Percentiles rank a stretch among this genome's conserved stretches.
These are phyloP conservation scores for Leptomonas pyrrhocoris DNA, from an alignment of 208 protist species.

Conservation along the genomic window DNA sequence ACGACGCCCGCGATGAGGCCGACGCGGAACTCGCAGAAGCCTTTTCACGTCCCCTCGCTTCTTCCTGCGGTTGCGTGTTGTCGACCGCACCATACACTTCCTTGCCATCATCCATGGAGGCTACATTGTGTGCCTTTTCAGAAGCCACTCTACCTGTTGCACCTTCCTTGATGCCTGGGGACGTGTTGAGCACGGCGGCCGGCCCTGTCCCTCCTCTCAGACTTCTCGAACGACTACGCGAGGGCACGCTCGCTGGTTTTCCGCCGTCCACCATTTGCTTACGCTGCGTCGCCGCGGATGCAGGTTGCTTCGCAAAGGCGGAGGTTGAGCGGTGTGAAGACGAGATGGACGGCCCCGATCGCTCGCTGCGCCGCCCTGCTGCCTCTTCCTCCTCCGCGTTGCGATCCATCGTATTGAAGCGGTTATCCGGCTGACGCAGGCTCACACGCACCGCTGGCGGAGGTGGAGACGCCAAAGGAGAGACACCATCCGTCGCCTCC, in stretches of 20 bases:
- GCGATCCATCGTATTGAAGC: background rate
- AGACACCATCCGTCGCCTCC: background rate
- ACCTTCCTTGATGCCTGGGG: background rate
- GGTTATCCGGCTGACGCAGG: background rate
- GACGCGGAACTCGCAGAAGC: background rate
- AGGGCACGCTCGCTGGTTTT: background rate
- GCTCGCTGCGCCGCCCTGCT: background rate
- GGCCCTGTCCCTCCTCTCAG: background rate
- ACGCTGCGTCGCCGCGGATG: background rate
- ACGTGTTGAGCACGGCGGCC: too few relatives aligned
- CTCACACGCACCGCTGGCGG: background rate
- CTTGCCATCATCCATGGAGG: background rate
- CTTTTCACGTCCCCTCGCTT: background rate
- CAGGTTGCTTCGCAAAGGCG: background rate
- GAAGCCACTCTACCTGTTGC: background rate
- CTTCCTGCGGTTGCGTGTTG: background rate
- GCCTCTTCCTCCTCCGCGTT: background rate
- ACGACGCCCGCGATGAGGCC: conserved; percentile 3
- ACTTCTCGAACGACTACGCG: conserved; percentile 4
- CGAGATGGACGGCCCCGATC: background rate
- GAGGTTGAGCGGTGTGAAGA: background rate
- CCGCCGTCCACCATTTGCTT: background rate
- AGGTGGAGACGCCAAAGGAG: background rate
- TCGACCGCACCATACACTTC: background rate
- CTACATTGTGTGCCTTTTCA: background rate